Evolutionary conservation across 805 yeast genomes (phyloP), one percentile per base, ranked within the genome.

Genomic region (Ogataea glucozyma): DNA sequence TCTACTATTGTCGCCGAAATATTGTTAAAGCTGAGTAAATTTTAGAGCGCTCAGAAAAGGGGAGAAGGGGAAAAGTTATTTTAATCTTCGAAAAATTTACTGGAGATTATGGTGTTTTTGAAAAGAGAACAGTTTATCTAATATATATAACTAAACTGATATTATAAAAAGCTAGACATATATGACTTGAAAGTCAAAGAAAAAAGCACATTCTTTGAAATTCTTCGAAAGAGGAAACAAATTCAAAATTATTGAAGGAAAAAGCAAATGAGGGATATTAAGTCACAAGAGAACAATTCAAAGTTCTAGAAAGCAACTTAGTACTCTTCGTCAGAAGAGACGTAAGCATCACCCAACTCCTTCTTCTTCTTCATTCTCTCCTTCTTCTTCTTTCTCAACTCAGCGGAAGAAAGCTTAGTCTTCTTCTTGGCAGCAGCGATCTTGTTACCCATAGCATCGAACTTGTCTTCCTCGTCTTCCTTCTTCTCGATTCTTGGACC

Each of bases 371-470:
- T 88, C 98, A 93, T 90, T 85, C 99, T 89, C 80, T 93, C 99
- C 96, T 93, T 93, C 97, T 93, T 93, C 97, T 93, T 93, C 97
- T 93, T 93, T 85, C 99, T 88, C 73, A 91, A 80, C 76, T 93
- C 99, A 58, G 99, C 97, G 70, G 98, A 89, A 60, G 97, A 87
- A 69, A 93, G 81, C 87, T 93, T 93, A 75, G 81, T 79, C 84
- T 86, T 90, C 95, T 93, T 93, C 86, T 89, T 88, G 72, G 79
- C 88, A 71, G 86, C 76, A 66, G 88, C 90, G 74, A 93, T 83
- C 95, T 93, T 93, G 96, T 93, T 93, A 81, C 99, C 99, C 95
- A 93, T 88, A 67, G 98, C 99, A 78, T 93, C 99, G 79, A 93
- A 91, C 78, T 90, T 88, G 73, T 91, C 98, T 72, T 85, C 99